Percentiles rank a stretch among this genome's conserved stretches.
Conservation (phyloP, 371 early-diverging fungal genomes). For the Batkoa obscura region DNA sequence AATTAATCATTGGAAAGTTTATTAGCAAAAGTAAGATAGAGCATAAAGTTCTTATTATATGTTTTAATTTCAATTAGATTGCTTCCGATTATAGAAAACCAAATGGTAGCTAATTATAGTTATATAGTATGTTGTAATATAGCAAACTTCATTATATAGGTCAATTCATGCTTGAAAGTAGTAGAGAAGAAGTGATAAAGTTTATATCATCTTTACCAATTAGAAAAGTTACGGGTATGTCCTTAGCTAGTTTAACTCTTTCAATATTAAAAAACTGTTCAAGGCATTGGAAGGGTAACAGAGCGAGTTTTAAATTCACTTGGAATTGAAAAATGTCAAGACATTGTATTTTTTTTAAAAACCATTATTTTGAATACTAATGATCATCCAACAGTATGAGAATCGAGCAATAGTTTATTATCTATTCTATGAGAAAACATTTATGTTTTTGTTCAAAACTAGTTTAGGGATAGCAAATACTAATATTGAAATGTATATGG, state of each 20-base stretch:
- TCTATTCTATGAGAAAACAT: too few relatives aligned
- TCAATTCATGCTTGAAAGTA: not conserved
- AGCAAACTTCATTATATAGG: not conserved
- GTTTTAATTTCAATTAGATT: not conserved
- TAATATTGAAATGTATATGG: too few relatives aligned
- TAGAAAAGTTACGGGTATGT: not conserved
- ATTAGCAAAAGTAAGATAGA: not conserved
- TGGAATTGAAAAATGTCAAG: constrained; percentile 3
- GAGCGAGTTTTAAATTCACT: constrained; percentile 3
- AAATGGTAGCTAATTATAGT: not conserved
- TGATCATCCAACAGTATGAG: too few relatives aligned
- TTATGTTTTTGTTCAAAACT: too few relatives aligned
- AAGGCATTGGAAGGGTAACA: constrained; percentile 4
- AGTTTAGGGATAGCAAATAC: too few relatives aligned
- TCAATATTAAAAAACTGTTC: not conserved
- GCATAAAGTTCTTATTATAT: not conserved
- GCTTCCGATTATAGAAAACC: constrained; percentile 3
- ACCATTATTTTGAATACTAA: too few relatives aligned
- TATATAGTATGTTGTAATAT: not conserved
- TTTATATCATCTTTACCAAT: constrained; percentile 1
- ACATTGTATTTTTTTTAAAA: too few relatives aligned
- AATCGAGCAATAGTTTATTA: too few relatives aligned
- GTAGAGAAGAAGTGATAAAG: not conserved
- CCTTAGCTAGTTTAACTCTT: too few relatives aligned
- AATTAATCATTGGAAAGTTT: not conserved